A percentile compares a stretch with the other conserved stretches of the same genome.
Evolutionary conservation across 805 yeast species (phyloP).

Genomic region (Metschnikowia anglica): DNA sequence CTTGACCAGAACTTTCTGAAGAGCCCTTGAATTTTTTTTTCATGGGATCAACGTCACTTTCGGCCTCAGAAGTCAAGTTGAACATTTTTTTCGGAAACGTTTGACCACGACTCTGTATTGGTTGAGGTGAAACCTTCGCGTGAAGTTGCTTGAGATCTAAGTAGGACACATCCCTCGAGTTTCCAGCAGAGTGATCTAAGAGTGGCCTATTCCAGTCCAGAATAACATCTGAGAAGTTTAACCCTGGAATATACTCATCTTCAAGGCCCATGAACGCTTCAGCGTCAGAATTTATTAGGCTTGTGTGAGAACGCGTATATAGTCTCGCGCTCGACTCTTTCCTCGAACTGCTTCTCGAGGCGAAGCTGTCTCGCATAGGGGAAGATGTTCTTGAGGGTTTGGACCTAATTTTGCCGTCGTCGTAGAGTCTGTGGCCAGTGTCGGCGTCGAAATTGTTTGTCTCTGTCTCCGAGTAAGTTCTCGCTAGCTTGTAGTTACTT

Average conservation of each 20-base stretch:
- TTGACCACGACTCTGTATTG: constrained; percentile 27
- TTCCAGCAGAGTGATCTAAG: constrained; percentile 19
- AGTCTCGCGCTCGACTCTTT: constrained; percentile 19
- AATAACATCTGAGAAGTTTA: constrained; percentile 53
- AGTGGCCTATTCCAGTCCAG: constrained; percentile 54
- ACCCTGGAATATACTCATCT: constrained; percentile 76
- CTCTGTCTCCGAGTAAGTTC: constrained; percentile 67
- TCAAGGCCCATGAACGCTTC: constrained; percentile 48
- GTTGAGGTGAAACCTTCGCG: constrained; percentile 45
- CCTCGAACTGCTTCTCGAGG: constrained; percentile 7
- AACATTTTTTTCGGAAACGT: constrained; percentile 12
- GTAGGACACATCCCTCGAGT: constrained; percentile 37
- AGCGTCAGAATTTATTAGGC: constrained; percentile 19
- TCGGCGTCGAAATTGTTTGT: constrained; percentile 55
- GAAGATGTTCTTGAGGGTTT: constrained; percentile 24
- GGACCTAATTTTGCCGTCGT: constrained; percentile 54
- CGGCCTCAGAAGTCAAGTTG: constrained; percentile 5
- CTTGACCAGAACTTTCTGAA: constrained; percentile 23
- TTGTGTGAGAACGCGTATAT: constrained; percentile 35
- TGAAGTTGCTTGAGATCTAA: constrained; percentile 43
- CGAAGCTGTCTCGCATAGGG: constrained; percentile 4
- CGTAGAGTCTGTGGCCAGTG: constrained; percentile 54
- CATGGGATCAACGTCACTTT: constrained; percentile 16
- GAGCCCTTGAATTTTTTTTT: constrained; percentile 28
- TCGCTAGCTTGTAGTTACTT: constrained; percentile 35